Base-by-base conservation (phyloP, 805 yeast species). In the Candida pseudofarinosa region DNA sequence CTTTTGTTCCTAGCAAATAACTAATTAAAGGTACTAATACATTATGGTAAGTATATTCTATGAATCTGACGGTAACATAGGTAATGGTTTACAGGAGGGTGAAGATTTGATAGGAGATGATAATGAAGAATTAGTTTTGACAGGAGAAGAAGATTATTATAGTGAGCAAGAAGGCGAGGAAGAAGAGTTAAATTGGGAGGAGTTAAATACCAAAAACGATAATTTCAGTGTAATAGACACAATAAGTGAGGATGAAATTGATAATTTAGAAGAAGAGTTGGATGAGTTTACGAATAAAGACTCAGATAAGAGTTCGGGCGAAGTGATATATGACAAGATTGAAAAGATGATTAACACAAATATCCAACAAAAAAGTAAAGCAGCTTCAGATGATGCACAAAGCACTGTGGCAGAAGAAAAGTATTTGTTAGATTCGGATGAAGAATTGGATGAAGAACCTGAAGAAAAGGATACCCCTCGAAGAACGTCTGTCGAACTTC, bases 231-330 rank as follows among this genome's bases (percentile, higher is more conserved):
- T 23, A 6, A 23, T 23, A 23, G 28, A 23, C 10, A 23, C 28
- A 7, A 23, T 23, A 23, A 23, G 58, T 36, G 63, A 58, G 36
- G 59, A 52, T 15, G 63, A 56, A 12, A 56, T 58, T 18, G 63
- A 59, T 15, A 59, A 58, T 33, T 48, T 59, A 37, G 64, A 59
- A 35, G 58, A 49, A n/a, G 39, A 37, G 5, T 26, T 19, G 5
- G 12, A 28, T 8, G 31, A 23, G 14, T 15, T 2, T 26, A 19
- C 15, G n/a, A 8, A 13, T 10, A 19, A 34, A 32, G 45, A 46
- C 12, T 42, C 48, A 16, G 14, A n/a, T 14, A n/a, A 7, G 13
- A 37, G 42, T 17, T 38, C 41, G 6, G 48, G 40, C 20, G 53
- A 47, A 10, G 20, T 43, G 4, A 43, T 50, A 2, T 47, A 50